phyloP scores from a whole-genome alignment of 345 rosid genomes.

The Citrus hindsii region DNA sequence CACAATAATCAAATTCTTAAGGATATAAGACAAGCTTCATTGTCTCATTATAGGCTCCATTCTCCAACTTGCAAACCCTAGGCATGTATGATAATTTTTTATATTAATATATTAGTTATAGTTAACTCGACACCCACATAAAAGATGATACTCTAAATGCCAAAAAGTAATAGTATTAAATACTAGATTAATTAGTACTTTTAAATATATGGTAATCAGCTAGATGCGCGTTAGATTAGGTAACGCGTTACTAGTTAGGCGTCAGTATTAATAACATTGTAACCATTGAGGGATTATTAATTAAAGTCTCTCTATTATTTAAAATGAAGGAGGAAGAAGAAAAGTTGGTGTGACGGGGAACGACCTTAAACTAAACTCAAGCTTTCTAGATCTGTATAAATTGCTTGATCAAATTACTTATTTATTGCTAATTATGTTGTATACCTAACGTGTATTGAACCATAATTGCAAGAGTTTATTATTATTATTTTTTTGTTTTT shows the following conservation, averaged over 20 bases:
- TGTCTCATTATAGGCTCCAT: constrained; percentile 2
- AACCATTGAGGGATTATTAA: too few relatives aligned
- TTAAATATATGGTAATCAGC: too few relatives aligned
- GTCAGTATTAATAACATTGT: too few relatives aligned
- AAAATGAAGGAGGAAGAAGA: neutral
- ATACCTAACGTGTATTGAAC: neutral
- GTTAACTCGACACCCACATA: neutral
- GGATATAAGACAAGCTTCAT: constrained; percentile 5
- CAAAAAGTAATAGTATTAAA: too few relatives aligned
- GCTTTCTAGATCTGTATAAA: neutral
- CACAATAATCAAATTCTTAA: neutral
- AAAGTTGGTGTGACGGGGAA: neutral
- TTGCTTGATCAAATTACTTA: neutral
- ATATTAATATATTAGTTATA: neutral
- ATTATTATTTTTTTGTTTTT: too few relatives aligned
- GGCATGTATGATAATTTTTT: neutral
- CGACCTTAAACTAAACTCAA: neutral
- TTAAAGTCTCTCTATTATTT: too few relatives aligned
- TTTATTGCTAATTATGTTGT: neutral
- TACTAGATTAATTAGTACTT: too few relatives aligned
- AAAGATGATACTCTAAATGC: too few relatives aligned
- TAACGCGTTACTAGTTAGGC: too few relatives aligned
- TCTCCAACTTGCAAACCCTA: constrained; percentile 16
- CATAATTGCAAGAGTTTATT: neutral
- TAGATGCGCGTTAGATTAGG: too few relatives aligned